Evolutionary conservation across 2,329 filamentous ascomycete genomes (phyloP).

Genomic region (Ceratocystis destructans): DNA sequence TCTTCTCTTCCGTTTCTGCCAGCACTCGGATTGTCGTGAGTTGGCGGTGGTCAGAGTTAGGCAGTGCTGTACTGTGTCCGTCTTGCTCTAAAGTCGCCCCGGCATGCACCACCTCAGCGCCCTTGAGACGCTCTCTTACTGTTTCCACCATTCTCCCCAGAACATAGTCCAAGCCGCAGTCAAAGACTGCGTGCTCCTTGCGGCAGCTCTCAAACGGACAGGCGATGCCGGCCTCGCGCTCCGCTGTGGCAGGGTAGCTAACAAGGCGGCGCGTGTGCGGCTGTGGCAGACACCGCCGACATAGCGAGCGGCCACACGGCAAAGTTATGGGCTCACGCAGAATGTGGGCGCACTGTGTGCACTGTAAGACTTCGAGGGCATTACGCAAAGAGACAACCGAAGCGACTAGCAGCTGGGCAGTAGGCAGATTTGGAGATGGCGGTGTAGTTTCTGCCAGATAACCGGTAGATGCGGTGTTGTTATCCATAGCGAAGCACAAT

Average conservation of each 20-base stretch:
- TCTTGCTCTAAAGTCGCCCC: background rate
- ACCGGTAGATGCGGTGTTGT: background rate
- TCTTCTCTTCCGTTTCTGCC: background rate
- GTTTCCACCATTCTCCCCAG: slow-evolving; percentile 56
- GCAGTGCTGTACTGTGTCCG: background rate
- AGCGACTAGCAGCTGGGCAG: background rate
- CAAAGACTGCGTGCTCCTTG: slow-evolving; percentile 59
- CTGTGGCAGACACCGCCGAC: slow-evolving; percentile 58
- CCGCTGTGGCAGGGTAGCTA: slow-evolving; percentile 58
- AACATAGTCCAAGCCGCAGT: slow-evolving; percentile 65
- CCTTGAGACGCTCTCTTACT: slow-evolving; percentile 40
- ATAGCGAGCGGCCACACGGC: slow-evolving; percentile 70
- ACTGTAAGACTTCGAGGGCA: slow-evolving; percentile 49
- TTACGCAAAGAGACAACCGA: slow-evolving; percentile 2
- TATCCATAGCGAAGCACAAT: background rate
- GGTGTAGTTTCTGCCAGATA: background rate
- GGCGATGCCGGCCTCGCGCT: slow-evolving; percentile 53
- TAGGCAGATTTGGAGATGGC: background rate
- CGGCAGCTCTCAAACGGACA: slow-evolving; percentile 57
- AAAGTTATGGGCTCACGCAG: slow-evolving; percentile 57
- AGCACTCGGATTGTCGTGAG: slow-evolving; percentile 1
- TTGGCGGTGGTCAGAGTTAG: background rate
- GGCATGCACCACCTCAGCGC: slow-evolving; percentile 24
- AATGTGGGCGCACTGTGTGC: slow-evolving; percentile 55
- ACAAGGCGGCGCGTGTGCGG: slow-evolving; percentile 53